These are phyloP conservation scores for Ettlia oleoabundans DNA, from an alignment of 139 green algal genomes.

Conservation along the genomic window DNA sequence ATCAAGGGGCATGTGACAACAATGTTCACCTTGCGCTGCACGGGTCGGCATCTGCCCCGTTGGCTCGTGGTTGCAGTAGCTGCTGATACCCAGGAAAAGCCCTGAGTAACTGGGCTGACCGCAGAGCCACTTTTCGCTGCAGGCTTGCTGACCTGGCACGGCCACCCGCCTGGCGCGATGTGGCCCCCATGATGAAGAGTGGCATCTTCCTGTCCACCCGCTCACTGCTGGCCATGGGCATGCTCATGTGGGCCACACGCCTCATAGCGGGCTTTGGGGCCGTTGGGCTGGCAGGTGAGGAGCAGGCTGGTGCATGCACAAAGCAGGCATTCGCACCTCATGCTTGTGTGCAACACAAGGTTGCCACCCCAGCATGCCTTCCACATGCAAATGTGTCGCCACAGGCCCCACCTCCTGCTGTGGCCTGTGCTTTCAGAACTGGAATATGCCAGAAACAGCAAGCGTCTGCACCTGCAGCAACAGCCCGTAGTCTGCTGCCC, in stretches of 20 bases:
- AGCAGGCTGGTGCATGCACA: neutral
- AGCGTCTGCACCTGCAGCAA: too few species aligned
- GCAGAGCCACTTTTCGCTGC: neutral
- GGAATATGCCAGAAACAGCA: too few species aligned
- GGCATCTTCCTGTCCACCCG: conserved; percentile 42
- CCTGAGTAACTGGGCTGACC: too few species aligned
- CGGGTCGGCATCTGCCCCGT: neutral
- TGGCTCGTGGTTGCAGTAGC: too few species aligned
- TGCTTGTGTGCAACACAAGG: too few species aligned
- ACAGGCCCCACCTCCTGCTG: neutral
- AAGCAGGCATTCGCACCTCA: too few species aligned
- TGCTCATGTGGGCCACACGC: conserved; percentile 42
- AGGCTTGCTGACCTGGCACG: conserved; percentile 37
- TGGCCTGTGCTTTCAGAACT: too few species aligned
- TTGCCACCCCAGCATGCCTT: too few species aligned
- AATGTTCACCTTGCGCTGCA: neutral
- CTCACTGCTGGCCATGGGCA: conserved; percentile 46
- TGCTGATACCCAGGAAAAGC: too few species aligned
- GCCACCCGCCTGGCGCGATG: conserved; percentile 22
- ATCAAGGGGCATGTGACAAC: neutral
- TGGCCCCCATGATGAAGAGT: conserved; percentile 45
- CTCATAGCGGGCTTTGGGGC: conserved; percentile 45
- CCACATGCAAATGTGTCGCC: neutral
- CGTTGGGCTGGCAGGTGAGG: conserved; percentile 36
- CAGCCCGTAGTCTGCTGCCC: too few species aligned